Conservation (phyloP, 179 eudicot genomes). For the Gypsophila paniculata region DNA sequence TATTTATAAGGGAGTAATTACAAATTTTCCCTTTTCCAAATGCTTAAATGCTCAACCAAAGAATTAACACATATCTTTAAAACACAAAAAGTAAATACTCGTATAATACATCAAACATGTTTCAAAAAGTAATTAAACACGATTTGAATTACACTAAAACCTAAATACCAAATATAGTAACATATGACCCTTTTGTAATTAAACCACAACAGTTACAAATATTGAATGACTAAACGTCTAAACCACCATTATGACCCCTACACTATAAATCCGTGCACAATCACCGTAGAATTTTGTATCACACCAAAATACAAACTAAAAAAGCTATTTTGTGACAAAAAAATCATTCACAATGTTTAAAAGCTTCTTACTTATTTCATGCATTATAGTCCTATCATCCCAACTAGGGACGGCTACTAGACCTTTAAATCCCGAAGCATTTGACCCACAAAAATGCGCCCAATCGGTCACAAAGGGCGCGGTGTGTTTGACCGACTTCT, state of each 20-base stretch:
- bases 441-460: conserved; percentile 11
- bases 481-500: conserved; percentile 11
- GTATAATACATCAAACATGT: too few relatives aligned
- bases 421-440: background rate
- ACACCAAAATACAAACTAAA: background rate
- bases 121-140: too few relatives aligned
- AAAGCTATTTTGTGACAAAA: too few relatives aligned
- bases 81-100: too few relatives aligned
- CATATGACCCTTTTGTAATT: background rate
- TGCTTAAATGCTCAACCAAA: too few relatives aligned
- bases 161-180: too few relatives aligned
- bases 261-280: conserved; percentile 8
- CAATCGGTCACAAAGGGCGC: background rate
- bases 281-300: background rate
- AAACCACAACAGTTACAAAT: background rate
- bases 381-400: background rate
- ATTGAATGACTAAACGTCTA: background rate
- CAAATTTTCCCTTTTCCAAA: too few relatives aligned
- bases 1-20: too few relatives aligned
- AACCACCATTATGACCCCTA: too few relatives aligned
- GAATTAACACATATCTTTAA: too few relatives aligned
- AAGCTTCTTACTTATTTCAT: background rate
- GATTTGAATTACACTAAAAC: too few relatives aligned
- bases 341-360: conserved; percentile 10
- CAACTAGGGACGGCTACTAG: conserved; percentile 5